A percentile compares a stretch with the other conserved stretches of the same genome.
Evolutionary conservation across 192 early-diverging fungal species (phyloP).

Genomic region (Backusella parvicylindrica): DNA sequence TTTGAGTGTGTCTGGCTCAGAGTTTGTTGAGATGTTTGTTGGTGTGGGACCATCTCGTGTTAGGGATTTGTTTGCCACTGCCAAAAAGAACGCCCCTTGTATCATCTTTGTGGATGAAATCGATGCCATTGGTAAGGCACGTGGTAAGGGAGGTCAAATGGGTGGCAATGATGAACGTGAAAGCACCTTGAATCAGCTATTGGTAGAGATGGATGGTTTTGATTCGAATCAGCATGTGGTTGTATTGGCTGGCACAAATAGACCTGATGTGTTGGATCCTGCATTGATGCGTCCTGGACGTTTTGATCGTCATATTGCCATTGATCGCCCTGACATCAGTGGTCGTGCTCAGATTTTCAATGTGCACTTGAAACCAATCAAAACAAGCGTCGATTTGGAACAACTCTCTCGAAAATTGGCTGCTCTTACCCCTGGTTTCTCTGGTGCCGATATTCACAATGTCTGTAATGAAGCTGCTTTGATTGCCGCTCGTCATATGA

Average conservation of each 20-base stretch:
- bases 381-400: constrained; percentile 80
- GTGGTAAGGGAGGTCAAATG: constrained; percentile 78
- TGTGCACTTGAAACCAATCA: constrained; percentile 92
- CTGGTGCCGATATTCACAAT: constrained; percentile 96
- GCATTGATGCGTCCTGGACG: constrained; percentile 96
- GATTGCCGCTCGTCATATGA: constrained; percentile 87
- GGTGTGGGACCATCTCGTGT: constrained; percentile 94
- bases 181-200: constrained; percentile 92
- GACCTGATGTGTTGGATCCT: constrained; percentile 94
- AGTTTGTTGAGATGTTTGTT: constrained; percentile 99
- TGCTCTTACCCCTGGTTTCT: constrained; percentile 96
- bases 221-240: constrained; percentile 85
- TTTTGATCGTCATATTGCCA: constrained; percentile 97
- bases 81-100: constrained; percentile 96
- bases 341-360: constrained; percentile 95
- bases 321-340: constrained; percentile 96
- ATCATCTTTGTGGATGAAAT: constrained; percentile 99
- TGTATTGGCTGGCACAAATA: constrained; percentile 96
- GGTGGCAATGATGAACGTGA: constrained; percentile 99
- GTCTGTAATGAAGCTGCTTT: constrained; percentile 99
- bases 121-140: constrained; percentile 98
- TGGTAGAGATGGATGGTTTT: constrained; percentile 99
- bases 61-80: constrained; percentile 93
- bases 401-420: constrained; percentile 83
- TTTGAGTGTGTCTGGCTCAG: constrained; percentile 96